Evolutionary conservation across 371 early-diverging fungal species (phyloP), one percentile per base, ranked within the genome.

Genomic region (Mortierella sp.): DNA sequence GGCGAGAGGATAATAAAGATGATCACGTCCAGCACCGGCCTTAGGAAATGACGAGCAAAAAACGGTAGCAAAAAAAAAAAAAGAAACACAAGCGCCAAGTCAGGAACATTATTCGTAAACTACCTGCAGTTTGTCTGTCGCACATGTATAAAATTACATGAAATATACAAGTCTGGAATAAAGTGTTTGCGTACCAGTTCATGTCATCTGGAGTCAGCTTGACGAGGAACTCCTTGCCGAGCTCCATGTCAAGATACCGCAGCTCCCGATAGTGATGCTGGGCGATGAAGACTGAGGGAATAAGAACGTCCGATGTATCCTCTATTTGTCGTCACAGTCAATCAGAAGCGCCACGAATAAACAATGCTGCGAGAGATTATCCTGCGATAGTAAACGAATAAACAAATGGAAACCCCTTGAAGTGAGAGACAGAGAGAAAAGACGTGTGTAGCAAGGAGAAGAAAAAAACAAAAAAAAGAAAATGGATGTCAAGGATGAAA

Each of bases 211-310:
- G 78, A 0, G 75, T 61, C 21, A 83, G 58, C 34, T 80, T 59
- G 12, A 89, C 79, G 47, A 82, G 60, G 59, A 87, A 72, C 15
- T 82, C 84, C 19, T 78, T 62, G 30, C 81, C 80, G 27, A 80
- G 62, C 15, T 81, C 62, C 26, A 80, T 66, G 23, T 83, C 66
- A 15, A 84, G 56, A 28, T 82, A 82, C 3, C 82, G 76, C 14
- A 90, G 60, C 4, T 81, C 79, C 24, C 75, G 79, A 64, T 91
- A 93, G 58, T 90, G 89, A 19, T 82, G 73, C 54, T 88, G 90
- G 1, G 89, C 83, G 53, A 93, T 76, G 65, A 93, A 94, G 19
- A 92, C 88, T 26, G 92, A 91, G 12, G 93, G 92, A 49, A 92
- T 93, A 17, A 69, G 62, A 41, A 94, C 85, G 70, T 93, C 94